phyloP scores from a whole-genome alignment of 148 eudicot species.

The Camellia japonica region DNA sequence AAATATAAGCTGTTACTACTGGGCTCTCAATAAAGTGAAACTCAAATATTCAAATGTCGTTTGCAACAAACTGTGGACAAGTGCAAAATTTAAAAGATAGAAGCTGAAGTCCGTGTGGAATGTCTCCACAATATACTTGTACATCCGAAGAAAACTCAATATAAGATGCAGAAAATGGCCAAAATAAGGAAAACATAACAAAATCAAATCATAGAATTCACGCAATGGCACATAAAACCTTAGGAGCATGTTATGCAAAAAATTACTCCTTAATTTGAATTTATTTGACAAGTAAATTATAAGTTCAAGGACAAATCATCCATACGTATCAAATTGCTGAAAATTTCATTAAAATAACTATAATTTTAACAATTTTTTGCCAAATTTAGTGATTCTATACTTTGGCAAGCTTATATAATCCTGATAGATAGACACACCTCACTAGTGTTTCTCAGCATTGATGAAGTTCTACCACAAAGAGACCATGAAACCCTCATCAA shows the following conservation, averaged over 20 bases:
- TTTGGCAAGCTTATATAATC: neutral
- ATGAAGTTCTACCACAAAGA: neutral
- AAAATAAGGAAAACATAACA: neutral
- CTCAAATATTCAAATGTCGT: neutral
- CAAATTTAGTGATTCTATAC: neutral
- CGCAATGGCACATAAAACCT: neutral
- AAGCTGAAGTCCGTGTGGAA: neutral
- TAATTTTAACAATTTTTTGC: neutral
- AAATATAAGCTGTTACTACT: constrained; percentile 2
- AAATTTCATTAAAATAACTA: neutral
- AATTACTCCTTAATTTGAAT: neutral
- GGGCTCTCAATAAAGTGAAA: constrained; percentile 9
- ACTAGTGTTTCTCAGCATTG: neutral
- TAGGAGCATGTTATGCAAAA: neutral
- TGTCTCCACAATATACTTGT: constrained; percentile 6
- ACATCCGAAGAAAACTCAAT: neutral
- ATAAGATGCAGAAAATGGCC: neutral
- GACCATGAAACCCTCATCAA: neutral
- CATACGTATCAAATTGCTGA: neutral
- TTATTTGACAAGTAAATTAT: too few species aligned
- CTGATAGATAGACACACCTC: neutral
- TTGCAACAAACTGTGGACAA: neutral
- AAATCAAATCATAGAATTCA: neutral
- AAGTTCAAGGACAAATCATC: neutral
- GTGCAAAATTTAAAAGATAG: neutral